Evolutionary conservation across 495 filamentous ascomycete genomes (phyloP), one percentile per base, ranked within the genome.

Genomic region (Poronia punctata): DNA sequence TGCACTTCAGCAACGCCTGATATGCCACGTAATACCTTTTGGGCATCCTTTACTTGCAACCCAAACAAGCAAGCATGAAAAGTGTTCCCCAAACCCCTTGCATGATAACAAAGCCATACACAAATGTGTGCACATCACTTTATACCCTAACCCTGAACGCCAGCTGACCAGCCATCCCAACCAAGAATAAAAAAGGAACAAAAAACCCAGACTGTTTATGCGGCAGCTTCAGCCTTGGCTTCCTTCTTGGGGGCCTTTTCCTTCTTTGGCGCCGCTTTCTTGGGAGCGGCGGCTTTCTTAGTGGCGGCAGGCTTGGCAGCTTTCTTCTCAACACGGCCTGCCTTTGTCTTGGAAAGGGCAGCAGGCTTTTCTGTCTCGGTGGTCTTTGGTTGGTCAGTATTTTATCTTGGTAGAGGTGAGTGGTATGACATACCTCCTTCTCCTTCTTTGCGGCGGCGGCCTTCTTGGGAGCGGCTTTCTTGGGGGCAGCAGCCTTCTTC

Each of bases 331-430:
- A 94, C 83, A 42, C 88, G 82, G 12, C 89, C 88, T 15, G 87
- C 84, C 78, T 95, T 95, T 61, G 89, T 94, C 76, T 87, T 94
- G 48, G 74, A 74, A 35, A 88, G 62, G 41, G 82, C 72, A 50
- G 83, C 77, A 48, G 83, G 73, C 68, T 87, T 80, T 39, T 88
- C 81, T 33, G 79, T 78, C 35, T 83, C 72, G 41, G 86, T 84
- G 22, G 65, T n/a, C n/a, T n/a, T n/a, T n/a, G n/a, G n/a, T n/a
- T n/a, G n/a, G n/a, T n/a, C n/a, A n/a, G n/a, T n/a, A n/a, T n/a
- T n/a, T n/a, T n/a, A n/a, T n/a, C n/a, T n/a, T n/a, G n/a, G n/a
- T n/a, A n/a, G n/a, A n/a, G n/a, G n/a, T n/a, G n/a, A n/a, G n/a
- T n/a, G 18, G 7, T 23, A 18, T 52, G 37, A 55, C 62, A 50